phyloP scores from a whole-genome alignment of 2,329 filamentous ascomycete species.

The Zelopaecilomyces penicillatus region DNA sequence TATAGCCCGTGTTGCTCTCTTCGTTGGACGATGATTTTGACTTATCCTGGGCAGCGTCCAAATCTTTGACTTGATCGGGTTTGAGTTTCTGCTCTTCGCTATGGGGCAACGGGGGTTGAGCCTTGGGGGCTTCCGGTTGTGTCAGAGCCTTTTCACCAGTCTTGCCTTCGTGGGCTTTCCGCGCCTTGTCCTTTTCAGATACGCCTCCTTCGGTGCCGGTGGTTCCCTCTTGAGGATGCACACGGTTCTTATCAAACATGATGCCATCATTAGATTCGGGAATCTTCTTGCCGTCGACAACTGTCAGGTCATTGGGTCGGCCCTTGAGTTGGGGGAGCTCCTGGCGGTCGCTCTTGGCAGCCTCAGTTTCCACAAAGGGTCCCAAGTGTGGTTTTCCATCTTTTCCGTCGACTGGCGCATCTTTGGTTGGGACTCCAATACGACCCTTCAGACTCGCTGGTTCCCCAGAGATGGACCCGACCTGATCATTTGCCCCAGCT shows the following conservation, averaged over 20 bases:
- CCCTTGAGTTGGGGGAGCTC: constrained; percentile 39
- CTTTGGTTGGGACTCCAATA: constrained; percentile 46
- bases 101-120: constrained; percentile 71
- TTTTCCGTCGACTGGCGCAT: constrained; percentile 83
- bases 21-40: constrained; percentile 31
- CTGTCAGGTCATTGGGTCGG: constrained; percentile 41
- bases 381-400: constrained; percentile 92
- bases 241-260: constrained; percentile 80
- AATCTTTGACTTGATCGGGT: constrained; percentile 28
- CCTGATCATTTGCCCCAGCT: constrained; percentile 12
- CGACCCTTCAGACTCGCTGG: constrained; percentile 25
- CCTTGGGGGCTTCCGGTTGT: constrained; percentile 75
- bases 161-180: constrained; percentile 57
- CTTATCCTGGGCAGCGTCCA: constrained; percentile 24
- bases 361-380: constrained; percentile 59
- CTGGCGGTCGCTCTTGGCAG: constrained; percentile 20
- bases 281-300: constrained; percentile 52
- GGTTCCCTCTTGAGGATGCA: constrained; percentile 72
- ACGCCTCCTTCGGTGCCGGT: constrained; percentile 86
- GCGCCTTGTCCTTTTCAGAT: constrained; percentile 73
- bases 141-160: constrained; percentile 61
- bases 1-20: constrained; percentile 22
- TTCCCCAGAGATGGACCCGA: constrained; percentile 14
- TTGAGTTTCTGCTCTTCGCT: constrained; percentile 66
- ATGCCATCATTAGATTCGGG: constrained; percentile 67